These are phyloP conservation scores for Cordyceps fumosorosea DNA, from an alignment of 2,329 filamentous ascomycete species.

Conservation along the genomic window DNA sequence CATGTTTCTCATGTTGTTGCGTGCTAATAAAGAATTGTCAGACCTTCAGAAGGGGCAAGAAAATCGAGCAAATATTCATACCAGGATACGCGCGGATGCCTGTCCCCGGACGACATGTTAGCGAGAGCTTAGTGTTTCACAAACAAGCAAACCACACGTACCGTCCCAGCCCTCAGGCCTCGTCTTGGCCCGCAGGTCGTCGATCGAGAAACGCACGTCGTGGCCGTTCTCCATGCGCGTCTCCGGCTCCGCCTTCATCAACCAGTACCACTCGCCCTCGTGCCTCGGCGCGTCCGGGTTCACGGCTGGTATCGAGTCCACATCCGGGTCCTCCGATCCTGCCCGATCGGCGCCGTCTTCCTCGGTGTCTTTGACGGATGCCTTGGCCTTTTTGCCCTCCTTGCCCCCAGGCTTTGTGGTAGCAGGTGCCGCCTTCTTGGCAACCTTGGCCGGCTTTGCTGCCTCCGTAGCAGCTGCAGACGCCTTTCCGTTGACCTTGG, in stretches of 20 bases:
- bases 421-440: neutral
- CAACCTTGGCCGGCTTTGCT: neutral
- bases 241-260: constrained; percentile 85
- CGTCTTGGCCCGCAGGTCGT: constrained; percentile 68
- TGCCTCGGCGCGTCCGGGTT: constrained; percentile 34
- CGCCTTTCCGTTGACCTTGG: neutral
- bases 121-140: neutral
- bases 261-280: constrained; percentile 56
- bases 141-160: constrained; percentile 30
- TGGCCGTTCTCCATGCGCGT: constrained; percentile 77
- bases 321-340: constrained; percentile 24
- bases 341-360: constrained; percentile 8
- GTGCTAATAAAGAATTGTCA: constrained; percentile 39
- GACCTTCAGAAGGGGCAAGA: neutral
- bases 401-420: neutral
- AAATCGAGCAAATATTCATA: constrained; percentile 16
- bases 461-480: neutral
- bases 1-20: constrained; percentile 89
- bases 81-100: constrained; percentile 45
- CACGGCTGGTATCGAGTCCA: constrained; percentile 28
- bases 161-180: constrained; percentile 89
- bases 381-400: constrained; percentile 2
- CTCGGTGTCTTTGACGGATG: neutral
- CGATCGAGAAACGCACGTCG: constrained; percentile 91
- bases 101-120: constrained; percentile 16